Base-by-base conservation (phyloP, 2,329 filamentous ascomycete species). In the Pleomassaria siparia region DNA sequence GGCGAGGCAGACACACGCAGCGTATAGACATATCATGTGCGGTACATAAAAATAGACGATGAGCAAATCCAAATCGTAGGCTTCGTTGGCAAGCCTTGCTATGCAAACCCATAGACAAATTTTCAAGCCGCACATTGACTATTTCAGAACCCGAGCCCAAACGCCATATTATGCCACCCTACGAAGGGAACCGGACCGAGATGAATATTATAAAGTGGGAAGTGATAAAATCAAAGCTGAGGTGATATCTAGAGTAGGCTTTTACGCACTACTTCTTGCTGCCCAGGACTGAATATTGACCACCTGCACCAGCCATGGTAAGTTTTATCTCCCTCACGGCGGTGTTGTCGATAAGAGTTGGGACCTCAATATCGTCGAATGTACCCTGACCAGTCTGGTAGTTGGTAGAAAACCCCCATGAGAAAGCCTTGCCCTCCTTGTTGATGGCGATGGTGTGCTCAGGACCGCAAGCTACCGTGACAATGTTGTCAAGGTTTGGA, bases 261-360 rank as follows among this genome's bases (percentile, higher is more conserved):
- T 16, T 37, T 29, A n/a, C 13, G 13, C 18, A 16, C 20, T 30
- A 32, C 45, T 63, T 64, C 53, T 62, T 59, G 40, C 58, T 63
- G 29, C 79, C 76, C n/a, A 89, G 60, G 20, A 89, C 72, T 1
- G 85, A 87, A 69, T 84, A 96, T 66, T 96, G 91, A 4, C 91
- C 91, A 55, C 92, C 91, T n/a, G 87, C 87, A 35, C 88, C 89
- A n/a, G 88, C 88, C 72, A 80, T 89, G 26, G 84, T 79, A 35
- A 96, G 78, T 69, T 85, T 84, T 72, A 87, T 85, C 33, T 83
- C 88, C 24, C 84, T 80, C 22, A 94, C 82, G 33, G 90, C 91
- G 11, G 85, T 88, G 74, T 96, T 96, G 63, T 95, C 88, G 46
- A 96, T 88, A 40, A 86, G 63, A 0, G 87, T 94, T 0, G 91